Evolutionary conservation across 176 grass and related monocot species (phyloP), one percentile per base, ranked within the genome.

Genomic region (Hordeum marinum): DNA sequence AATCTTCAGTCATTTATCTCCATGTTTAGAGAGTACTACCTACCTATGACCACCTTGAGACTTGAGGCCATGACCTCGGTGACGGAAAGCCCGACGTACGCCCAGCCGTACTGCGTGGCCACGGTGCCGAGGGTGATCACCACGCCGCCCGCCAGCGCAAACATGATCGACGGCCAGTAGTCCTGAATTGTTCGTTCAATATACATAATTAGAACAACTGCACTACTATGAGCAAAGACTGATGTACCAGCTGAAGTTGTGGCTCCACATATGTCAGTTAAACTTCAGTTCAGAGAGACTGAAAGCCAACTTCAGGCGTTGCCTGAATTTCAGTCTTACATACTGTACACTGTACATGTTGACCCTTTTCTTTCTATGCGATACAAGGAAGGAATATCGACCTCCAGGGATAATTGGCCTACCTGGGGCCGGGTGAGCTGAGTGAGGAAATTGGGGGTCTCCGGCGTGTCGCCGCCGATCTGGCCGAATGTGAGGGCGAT

Each of bases 21-120:
- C n/a, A n/a, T n/a, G n/a, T n/a, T n/a, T n/a, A n/a, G n/a, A n/a
- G n/a, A n/a, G n/a, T n/a, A n/a, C n/a, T n/a, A 91, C 91, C 93
- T 92, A 95, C 96, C 96, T 83, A 94, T 96, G 79, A 99, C 96
- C 40, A 99, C 96, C 13, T 90, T 94, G 42, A 96, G 86, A 73
- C 96, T 99, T 17, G 93, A 94, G 13, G 87, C 91, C 77, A 99
- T 99, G 75, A 99, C 90, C 79, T 99, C 96, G 6, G 96, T 99
- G 45, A 99, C 93, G 0, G 93, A 90, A 3, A 98, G 87, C 1
- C 96, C 96, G 9, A 99, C 90, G 63, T 84, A 99, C 0, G 96
- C 96, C 96, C 96, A 99, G 11, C 88, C 90, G 57, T 99, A 99
- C 81, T 99, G 96, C 18, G 96, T 99, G 15, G 96, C 80, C 45